Base-by-base conservation (phyloP, 1,139 yeast species). In the Candida pseudoviswanathii region DNA sequence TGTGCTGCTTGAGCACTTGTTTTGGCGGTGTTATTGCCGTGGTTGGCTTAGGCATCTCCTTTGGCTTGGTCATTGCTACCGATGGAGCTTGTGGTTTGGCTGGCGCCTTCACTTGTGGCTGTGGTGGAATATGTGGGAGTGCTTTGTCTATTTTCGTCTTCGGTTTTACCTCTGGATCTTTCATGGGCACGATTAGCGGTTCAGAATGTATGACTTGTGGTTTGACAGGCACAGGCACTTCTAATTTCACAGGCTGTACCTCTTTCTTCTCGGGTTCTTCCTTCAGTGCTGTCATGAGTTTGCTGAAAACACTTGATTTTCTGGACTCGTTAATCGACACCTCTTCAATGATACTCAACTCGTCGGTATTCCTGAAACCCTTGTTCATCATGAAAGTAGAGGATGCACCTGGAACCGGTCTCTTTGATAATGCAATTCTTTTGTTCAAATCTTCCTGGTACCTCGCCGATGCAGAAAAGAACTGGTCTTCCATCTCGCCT, bases 331-430 rank as follows among this genome's bases (percentile, higher is more conserved):
- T 63, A 45, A 61, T 61, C 9, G 77, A 67, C 37, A 62, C 68
- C 52, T 76, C 81, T 55, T 75, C 79, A 34, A 76, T 75, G 11
- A 74, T 67, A 57, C 81, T 76, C 50, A 76, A 65, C 44, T 70
- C 77, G 54, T 74, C 78, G 3, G 56, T 47, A 10, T 55, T 45
- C 25, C 57, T 60, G 31, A 54, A 51, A 0, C 53, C 53, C 9
- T 56, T 51, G 47, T 61, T 64, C 46, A 54, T 56, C 3, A 63
- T 56, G 41, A 62, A 64, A 6, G 62, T 50, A 11, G 46, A 67
- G 2, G 68, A 56, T 6, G 68, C 65, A 9, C 64, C 66, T 11
- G 68, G 55, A 41, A 65, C 53, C 43, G 65, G 52, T 5, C 62
- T 55, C 27, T 62, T 63, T 9, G 64, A 51, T 24, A 57, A 49